Evolutionary conservation across 2,329 filamentous ascomycete genomes (phyloP).

Genomic region (Botrytis squamosa): DNA sequence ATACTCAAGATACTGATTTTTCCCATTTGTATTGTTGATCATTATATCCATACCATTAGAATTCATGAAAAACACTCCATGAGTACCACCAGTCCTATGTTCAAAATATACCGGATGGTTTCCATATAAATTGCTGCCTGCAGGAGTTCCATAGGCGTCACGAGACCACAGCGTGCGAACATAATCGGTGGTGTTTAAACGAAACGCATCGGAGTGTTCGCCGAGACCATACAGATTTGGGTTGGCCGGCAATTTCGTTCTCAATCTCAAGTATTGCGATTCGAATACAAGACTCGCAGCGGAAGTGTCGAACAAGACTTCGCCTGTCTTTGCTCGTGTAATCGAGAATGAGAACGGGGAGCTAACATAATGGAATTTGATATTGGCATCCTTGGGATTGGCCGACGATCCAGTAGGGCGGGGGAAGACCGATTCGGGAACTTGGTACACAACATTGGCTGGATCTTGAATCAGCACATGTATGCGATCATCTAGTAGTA

Average conservation of each 20-base stretch:
- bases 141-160: slow-evolving; percentile 56
- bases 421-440: slow-evolving; percentile 57
- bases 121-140: slow-evolving; percentile 60
- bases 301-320: slow-evolving; percentile 61
- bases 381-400: slow-evolving; percentile 41
- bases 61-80: slow-evolving; percentile 70
- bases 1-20: slow-evolving; percentile 69
- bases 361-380: slow-evolving; percentile 52
- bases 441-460: slow-evolving; percentile 58
- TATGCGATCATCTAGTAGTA: slow-evolving; percentile 51
- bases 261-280: slow-evolving; percentile 61
- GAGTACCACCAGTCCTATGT: slow-evolving; percentile 54
- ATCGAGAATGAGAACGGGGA: slow-evolving; percentile 63
- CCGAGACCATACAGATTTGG: slow-evolving; percentile 65
- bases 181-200: slow-evolving; percentile 58
- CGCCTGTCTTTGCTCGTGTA: slow-evolving; percentile 46
- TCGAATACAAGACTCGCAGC: slow-evolving; percentile 59
- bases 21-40: slow-evolving; percentile 59
- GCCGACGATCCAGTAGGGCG: slow-evolving; percentile 46
- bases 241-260: slow-evolving; percentile 56
- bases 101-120: slow-evolving; percentile 65
- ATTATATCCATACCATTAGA: slow-evolving; percentile 77
- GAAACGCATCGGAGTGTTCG: slow-evolving; percentile 61
- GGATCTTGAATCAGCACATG: slow-evolving; percentile 64
- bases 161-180: slow-evolving; percentile 61